Conservation (phyloP, 441 rosid genomes). For the Flueggea neowawraea region DNA sequence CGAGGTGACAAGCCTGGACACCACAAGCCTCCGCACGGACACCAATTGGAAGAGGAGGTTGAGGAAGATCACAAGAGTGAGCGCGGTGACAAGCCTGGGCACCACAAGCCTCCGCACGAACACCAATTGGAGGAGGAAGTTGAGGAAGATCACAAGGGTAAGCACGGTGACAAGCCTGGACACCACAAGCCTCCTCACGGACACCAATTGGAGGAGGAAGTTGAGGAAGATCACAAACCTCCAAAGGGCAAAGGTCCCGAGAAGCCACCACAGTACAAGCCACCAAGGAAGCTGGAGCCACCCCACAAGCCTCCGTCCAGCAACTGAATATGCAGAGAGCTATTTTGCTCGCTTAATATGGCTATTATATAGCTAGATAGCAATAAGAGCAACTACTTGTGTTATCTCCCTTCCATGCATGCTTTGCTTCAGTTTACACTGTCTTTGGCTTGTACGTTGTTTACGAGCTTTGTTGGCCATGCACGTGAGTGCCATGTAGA, state of each 20-base stretch:
- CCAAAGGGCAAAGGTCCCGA: slow-evolving; percentile 7
- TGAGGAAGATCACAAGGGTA: no score
- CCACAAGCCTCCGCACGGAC: no score
- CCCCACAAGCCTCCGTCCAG: slow-evolving; percentile 13
- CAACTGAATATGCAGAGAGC: slow-evolving; percentile 1
- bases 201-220: no score
- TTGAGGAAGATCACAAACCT: not conserved
- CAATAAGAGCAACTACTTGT: slow-evolving; percentile 12
- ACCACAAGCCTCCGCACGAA: no score
- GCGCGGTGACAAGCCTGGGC: no score
- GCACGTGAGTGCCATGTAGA: not conserved
- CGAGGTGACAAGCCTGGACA: no score
- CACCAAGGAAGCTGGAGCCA: slow-evolving; percentile 5
- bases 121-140: no score
- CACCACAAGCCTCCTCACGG: no score
- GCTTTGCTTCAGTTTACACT: not conserved
- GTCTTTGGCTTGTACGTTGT: not conserved
- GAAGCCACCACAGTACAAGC: not conserved
- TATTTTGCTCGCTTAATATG: not conserved
- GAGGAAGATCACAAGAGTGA: no score
- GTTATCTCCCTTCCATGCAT: no score
- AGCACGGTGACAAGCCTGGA: no score
- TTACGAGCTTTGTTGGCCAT: not conserved
- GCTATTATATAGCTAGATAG: not conserved
- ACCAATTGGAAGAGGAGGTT: no score